phyloP scores from a whole-genome alignment of 2,329 filamentous ascomycete genomes.

The Pseudogymnoascus sp. region DNA sequence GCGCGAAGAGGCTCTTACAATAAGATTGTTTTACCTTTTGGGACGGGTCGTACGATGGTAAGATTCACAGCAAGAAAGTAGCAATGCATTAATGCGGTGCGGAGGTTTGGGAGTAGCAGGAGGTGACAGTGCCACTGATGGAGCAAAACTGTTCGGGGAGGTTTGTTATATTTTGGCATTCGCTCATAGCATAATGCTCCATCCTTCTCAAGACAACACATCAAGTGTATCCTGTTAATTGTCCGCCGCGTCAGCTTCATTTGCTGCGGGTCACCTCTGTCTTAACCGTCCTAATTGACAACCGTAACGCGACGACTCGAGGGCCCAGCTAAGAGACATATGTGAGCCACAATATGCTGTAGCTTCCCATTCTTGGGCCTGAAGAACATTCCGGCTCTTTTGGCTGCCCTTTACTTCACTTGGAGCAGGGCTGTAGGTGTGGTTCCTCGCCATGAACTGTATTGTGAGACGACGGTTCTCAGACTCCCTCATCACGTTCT shows the following conservation, averaged over 20 bases:
- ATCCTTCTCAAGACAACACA: not conserved
- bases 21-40: constrained; percentile 1
- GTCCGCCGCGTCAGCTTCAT: not conserved
- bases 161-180: constrained; percentile 3
- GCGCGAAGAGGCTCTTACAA: not conserved
- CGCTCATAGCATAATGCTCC: not conserved
- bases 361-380: not conserved
- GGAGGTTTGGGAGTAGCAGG: not conserved
- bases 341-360: not conserved
- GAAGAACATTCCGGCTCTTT: not conserved
- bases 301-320: not conserved
- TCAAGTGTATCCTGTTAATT: constrained; percentile 4
- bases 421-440: not conserved
- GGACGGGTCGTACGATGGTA: not conserved
- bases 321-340: not conserved
- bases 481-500: constrained; percentile 29
- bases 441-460: not conserved
- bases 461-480: not conserved
- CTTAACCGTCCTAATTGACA: not conserved
- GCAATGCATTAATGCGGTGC: constrained; percentile 1
- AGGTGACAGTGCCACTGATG: not conserved
- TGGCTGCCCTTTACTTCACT: not conserved
- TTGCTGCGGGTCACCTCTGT: not conserved
- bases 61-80: not conserved
- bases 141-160: not conserved